Base-by-base conservation (phyloP, 257 asterid species). In the Anisodus tanguticus region DNA sequence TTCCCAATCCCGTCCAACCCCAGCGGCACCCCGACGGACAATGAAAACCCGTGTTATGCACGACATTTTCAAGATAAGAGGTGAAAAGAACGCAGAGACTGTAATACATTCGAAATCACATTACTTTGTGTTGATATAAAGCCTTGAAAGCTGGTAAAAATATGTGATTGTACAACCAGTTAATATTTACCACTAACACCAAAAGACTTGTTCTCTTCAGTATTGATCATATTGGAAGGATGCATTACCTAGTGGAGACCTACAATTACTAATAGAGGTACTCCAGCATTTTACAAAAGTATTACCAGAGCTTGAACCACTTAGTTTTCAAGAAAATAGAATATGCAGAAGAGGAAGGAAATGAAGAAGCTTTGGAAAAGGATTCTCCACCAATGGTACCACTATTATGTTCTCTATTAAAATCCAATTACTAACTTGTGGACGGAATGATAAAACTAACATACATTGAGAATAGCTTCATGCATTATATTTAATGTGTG, bases 101-200 rank as follows among this genome's bases (percentile, higher is more conserved):
- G 8, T 39, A 69, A 39, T 69, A 70, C 3, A 12, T 43, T 70
- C 1, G 6, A 63, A 26, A 26, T 63, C 16, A 63, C 41, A 41
- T 22, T 22, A 26, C 43, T 63, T 70, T 2, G 37, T 70, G 17
- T 9, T 70, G 17, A 70, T 49, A 17, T 43, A 41, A 16, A 70
- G 15, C 54, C 54, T 69, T 69, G 31, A 69, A 26, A 69, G 9
- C 31, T 16, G 78, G 54, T 69, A 16, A 37, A 41, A 39, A 37
- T 1, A 69, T 69, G 78, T 8, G 78, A 69, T 71, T n/a, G 79
- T 17, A 71, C 79, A 71, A 43, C 16, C 79, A 71, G 16, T 43
- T 71, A 43, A 47, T 11, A 72, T 74, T 22, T 74, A 49, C 6
- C 62, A 19, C 43, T 55, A n/a, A 74, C 81, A 49, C 62, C 7